Base-by-base conservation (phyloP, 768 basidiomycete genomes). In the Naganishia vaughanmartiniae region DNA sequence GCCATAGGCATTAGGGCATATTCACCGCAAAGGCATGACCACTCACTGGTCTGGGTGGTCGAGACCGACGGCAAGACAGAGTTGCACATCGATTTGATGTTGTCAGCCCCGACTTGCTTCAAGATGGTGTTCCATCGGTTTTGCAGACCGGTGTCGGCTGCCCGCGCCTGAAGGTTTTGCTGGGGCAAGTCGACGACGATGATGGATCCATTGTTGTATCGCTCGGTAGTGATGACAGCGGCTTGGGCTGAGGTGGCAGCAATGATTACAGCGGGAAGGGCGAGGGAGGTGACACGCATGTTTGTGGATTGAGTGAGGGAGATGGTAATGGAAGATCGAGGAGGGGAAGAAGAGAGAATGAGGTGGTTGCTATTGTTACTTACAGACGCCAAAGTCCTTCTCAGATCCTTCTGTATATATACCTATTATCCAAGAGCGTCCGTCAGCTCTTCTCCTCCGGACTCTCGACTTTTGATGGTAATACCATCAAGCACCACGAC, bases 161-260 rank as follows among this genome's bases (percentile, higher is more conserved):
- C 15, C 17, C 45, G 4, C 21, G 15, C 45, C 21, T 21, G 45
- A 46, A 42, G 39, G 12, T 24, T 24, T 12, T 51, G 48, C 12
- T 51, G n/a, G 24, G 48, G 48, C 48, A 51, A 51, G 24, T 51
- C 48, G 24, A 51, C 48, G 12, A 12, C 1, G n/a, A 51, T 51
- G 48, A 51, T 12, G 48, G 48, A 51, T 51, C 48, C 5, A 4
- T 17, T 51, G 48, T 51, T 51, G 48, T 51, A 51, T 51, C 48
- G 19, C 48, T 51, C 48, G 48, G 48, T 51, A n/a, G 48, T 51
- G 48, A 51, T 51, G 24, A 51, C 48, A 24, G 48, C 48, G 24
- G 48, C 19, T 24, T 51, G 48, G 48, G 3, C 45, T 46, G 45
- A 46, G 45, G 48, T 51, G 48, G 48, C 48, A 4, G 48, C 48